Base-by-base conservation (phyloP, 805 yeast genomes). In the Wickerhamomyces bovis region DNA sequence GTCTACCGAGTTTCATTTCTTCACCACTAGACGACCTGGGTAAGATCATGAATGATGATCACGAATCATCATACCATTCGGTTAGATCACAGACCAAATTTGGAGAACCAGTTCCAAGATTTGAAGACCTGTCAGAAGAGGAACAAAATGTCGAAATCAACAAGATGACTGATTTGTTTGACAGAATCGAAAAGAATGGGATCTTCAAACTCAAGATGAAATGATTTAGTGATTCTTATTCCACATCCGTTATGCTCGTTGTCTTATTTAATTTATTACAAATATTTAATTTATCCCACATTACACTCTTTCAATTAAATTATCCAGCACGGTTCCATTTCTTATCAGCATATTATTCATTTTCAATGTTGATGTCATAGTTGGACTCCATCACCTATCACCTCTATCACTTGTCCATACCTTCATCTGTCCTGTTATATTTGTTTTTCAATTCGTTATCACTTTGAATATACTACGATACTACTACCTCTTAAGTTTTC, bases 141-240 rank as follows among this genome's bases (percentile, higher is more conserved):
- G 63, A 60, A 39, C 61, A 60, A 41, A 62, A 60, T 25, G 43
- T 42, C n/a, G 64, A 58, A 41, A 39, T 60, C 20, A 53, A 53
- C 12, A 53, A 59, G 44, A 54, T 60, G 48, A 51, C 48, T 30
- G 61, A 55, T 6, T 23, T 59, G 3, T 55, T 60, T 36, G 58
- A 51, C 7, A 51, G 41, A 38, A 53, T 60, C 44, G 61, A 59
- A 23, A 52, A 53, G 47, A 60, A 59, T 41, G 64, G 64, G 0
- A 38, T 60, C 2, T 54, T 60, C 44, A 59, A 58, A 36, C 38
- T 60, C 8, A 53, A 58, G 44, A 58, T 56, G 54, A 52, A 53
- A 35, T 55, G 46, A 47, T 15, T 16, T 11, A 53, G 31, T 55
- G 46, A 47, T 15, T 16, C 20, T 33, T 31, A 42, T 23, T 25